phyloP scores from a whole-genome alignment of 768 basidiomycete species.

The Cytidiella melzeri region DNA sequence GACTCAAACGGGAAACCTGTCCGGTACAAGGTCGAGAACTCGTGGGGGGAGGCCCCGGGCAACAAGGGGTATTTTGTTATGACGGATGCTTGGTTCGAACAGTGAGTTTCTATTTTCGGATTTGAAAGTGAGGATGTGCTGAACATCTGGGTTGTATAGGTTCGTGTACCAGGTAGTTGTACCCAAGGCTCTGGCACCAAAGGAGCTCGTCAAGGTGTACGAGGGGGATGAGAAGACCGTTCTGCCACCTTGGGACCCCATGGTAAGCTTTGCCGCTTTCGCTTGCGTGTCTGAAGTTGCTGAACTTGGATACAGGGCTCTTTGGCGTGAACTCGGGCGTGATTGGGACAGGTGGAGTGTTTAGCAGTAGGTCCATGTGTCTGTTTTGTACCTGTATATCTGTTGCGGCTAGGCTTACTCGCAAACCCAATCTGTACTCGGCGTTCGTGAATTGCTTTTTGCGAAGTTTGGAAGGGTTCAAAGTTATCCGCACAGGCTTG shows the following conservation, averaged over 20 bases:
- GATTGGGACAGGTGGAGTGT: too few relatives aligned
- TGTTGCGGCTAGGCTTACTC: too few relatives aligned
- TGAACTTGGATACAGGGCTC: not conserved
- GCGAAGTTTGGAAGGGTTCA: too few relatives aligned
- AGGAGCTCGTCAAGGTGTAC: constrained; percentile 74
- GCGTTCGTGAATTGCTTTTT: too few relatives aligned
- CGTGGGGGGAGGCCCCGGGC: constrained; percentile 76
- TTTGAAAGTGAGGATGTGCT: not conserved
- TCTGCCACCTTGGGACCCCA: constrained; percentile 90
- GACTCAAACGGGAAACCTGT: constrained; percentile 69
- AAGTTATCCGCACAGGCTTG: too few relatives aligned
- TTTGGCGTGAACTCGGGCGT: not conserved
- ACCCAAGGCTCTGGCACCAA: constrained; percentile 72
- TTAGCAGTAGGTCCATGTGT: too few relatives aligned
- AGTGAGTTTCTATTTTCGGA: constrained; percentile 43
- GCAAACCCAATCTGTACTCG: too few relatives aligned
- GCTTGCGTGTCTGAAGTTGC: not conserved
- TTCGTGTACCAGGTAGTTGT: constrained; percentile 93
- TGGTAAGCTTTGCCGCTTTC: constrained; percentile 40
- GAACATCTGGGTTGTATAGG: constrained; percentile 31
- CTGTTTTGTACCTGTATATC: too few relatives aligned
- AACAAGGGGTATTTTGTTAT: constrained; percentile 90
- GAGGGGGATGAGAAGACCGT: constrained; percentile 61
- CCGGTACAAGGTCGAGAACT: constrained; percentile 97
- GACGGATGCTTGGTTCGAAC: constrained; percentile 88